Conservation (phyloP, 352 stramenopile species). For the Pythium graminicola region DNA sequence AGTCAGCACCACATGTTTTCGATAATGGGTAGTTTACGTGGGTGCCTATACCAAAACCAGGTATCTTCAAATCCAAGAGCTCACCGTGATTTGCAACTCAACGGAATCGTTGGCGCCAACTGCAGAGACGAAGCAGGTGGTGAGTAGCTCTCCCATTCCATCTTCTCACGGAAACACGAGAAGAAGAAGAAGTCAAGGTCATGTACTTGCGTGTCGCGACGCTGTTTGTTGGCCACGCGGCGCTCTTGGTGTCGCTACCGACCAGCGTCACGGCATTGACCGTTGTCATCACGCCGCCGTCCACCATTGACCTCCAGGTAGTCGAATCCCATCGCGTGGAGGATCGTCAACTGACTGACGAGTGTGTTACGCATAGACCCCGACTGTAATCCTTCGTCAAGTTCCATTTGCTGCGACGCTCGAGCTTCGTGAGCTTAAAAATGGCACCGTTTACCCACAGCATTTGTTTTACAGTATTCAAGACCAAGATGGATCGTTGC, state of each 20-base stretch:
- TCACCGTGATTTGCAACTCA: conserved; percentile 9
- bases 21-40: too few relatives aligned
- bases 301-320: conserved; percentile 10
- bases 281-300: background rate
- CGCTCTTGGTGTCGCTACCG: conserved; percentile 1
- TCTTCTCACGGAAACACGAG: too few relatives aligned
- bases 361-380: too few relatives aligned
- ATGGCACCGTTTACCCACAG: conserved; percentile 67
- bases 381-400: conserved; percentile 64
- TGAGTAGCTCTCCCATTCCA: background rate
- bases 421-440: conserved; percentile 62
- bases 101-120: conserved; percentile 16
- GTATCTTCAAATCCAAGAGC: background rate
- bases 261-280: background rate
- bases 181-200: too few relatives aligned
- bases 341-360: background rate
- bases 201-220: conserved; percentile 12
- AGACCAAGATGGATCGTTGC: conserved; percentile 36
- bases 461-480: conserved; percentile 50
- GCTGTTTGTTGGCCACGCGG: conserved; percentile 15
- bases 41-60: conserved; percentile 1
- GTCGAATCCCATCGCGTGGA: too few relatives aligned
- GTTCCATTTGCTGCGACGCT: conserved; percentile 65
- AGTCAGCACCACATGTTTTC: conserved; percentile 8
- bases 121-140: conserved; percentile 20